phyloP scores from a whole-genome alignment of 345 rosid genomes.

The Lepidium sativum region DNA sequence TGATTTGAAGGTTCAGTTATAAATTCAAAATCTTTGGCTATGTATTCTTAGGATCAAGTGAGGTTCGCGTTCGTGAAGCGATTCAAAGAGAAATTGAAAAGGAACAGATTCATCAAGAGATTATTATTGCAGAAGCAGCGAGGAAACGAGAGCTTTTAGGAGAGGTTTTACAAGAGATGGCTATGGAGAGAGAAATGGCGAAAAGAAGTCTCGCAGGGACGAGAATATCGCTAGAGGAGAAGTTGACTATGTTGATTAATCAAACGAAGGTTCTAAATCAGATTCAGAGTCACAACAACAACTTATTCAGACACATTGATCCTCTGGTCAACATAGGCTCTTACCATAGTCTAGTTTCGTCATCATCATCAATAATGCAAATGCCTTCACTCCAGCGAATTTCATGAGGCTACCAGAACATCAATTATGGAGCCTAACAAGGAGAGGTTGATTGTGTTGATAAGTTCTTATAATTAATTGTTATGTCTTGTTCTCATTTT shows the following conservation, averaged over 20 bases:
- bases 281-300: background rate
- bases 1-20: background rate
- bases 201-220: background rate
- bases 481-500: no score
- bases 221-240: conserved; percentile 15
- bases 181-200: conserved; percentile 35
- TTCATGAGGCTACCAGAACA: background rate
- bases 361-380: conserved; percentile 10
- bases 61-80: background rate
- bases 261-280: conserved; percentile 5
- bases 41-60: background rate
- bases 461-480: conserved; percentile 10
- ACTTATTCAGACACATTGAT: background rate
- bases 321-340: background rate
- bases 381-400: background rate
- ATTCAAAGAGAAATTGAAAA: conserved; percentile 33
- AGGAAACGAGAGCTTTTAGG: conserved; percentile 32
- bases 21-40: background rate
- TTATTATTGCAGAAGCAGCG: conserved; percentile 26
- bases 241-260: conserved; percentile 16
- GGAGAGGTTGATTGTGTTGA: conserved; percentile 38
- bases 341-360: background rate
- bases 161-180: conserved; percentile 39
- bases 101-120: conserved; percentile 32
- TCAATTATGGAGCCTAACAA: conserved; percentile 7